These are phyloP conservation scores for Mycena galericulata DNA, from an alignment of 768 basidiomycete genomes.

Conservation along the genomic window DNA sequence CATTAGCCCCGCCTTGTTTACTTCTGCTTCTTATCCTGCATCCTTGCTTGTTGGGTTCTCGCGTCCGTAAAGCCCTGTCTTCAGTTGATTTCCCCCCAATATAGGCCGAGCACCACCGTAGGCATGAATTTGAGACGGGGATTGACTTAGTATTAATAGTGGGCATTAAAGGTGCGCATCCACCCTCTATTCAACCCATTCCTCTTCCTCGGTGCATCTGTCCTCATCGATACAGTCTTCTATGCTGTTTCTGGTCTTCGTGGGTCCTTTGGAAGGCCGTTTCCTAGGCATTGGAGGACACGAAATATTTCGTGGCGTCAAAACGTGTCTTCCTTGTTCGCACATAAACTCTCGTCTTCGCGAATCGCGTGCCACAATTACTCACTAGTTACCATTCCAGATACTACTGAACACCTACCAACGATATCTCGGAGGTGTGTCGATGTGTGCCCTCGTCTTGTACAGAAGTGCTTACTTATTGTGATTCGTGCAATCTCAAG, in stretches of 20 bases:
- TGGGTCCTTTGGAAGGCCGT: no score
- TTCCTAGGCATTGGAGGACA: not conserved
- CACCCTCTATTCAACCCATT: not conserved
- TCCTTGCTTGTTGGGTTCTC: constrained; percentile 3
- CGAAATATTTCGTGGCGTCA: no score
- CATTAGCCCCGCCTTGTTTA: constrained; percentile 13
- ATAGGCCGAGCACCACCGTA: not conserved
- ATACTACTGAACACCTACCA: not conserved
- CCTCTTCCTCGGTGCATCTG: not conserved
- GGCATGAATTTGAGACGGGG: constrained; percentile 3
- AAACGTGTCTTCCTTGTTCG: no score
- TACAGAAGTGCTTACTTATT: no score
- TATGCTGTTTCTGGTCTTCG: not conserved
- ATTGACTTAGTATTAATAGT: constrained; percentile 1
- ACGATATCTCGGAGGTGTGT: constrained; percentile 14
- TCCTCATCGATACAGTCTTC: no score
- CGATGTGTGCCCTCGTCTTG: not conserved
- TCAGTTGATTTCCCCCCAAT: not conserved
- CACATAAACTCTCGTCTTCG: no score
- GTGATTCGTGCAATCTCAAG: no score
- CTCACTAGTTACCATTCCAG: constrained; percentile 1
- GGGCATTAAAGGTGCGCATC: constrained; percentile 12
- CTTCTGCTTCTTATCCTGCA: constrained; percentile 7
- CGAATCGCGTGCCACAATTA: not conserved
- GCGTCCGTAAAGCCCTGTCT: constrained; percentile 7